These are phyloP conservation scores for Albophoma yamanashiensis DNA, from an alignment of 2,329 filamentous ascomycete genomes.

Conservation along the genomic window DNA sequence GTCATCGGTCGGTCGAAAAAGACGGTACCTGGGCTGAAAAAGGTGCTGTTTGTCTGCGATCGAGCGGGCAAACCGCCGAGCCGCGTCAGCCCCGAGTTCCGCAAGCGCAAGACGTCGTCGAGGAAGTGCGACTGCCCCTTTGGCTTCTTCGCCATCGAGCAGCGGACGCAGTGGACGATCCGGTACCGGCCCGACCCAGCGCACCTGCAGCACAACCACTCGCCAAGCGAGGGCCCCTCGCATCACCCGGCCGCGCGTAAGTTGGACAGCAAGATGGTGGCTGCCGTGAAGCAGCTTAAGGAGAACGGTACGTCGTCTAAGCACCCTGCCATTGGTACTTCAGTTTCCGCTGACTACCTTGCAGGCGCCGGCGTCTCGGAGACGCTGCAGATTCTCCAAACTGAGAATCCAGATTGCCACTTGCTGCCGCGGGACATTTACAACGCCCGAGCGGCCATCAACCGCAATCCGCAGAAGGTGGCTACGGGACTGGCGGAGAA, in stretches of 20 bases:
- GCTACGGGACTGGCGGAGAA: constrained; percentile 49
- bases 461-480: constrained; percentile 52
- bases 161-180: constrained; percentile 56
- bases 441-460: constrained; percentile 56
- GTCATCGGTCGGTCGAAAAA: constrained; percentile 60
- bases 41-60: constrained; percentile 58
- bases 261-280: constrained; percentile 56
- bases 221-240: constrained; percentile 55
- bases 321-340: neutral
- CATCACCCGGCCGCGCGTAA: constrained; percentile 56
- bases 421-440: constrained; percentile 56
- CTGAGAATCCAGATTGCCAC: constrained; percentile 52
- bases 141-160: constrained; percentile 60
- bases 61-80: constrained; percentile 52
- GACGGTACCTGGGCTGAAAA: constrained; percentile 55
- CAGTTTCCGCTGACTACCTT: constrained; percentile 7
- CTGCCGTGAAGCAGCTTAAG: constrained; percentile 54
- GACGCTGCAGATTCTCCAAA: constrained; percentile 55
- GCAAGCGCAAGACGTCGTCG: constrained; percentile 57
- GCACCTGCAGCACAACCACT: constrained; percentile 53
- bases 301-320: constrained; percentile 44
- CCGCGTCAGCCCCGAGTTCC: constrained; percentile 51
- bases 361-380: constrained; percentile 53
- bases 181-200: constrained; percentile 49
- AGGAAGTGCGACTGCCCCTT: constrained; percentile 59